These are phyloP conservation scores for Nitzschia sp. DNA, from an alignment of 108 stramenopile genomes.

Conservation along the genomic window DNA sequence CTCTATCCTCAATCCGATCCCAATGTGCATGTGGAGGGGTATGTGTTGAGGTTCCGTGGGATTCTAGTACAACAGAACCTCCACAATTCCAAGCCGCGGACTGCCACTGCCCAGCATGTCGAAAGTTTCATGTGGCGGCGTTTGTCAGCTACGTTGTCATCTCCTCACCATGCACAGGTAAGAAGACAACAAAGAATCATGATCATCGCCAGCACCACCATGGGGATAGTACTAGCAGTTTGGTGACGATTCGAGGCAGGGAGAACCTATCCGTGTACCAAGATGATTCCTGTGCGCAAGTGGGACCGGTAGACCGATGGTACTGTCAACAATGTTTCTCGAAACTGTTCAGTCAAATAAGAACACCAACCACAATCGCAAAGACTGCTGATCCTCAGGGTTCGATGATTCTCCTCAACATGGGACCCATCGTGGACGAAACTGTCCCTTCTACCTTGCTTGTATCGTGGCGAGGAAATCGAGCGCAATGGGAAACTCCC, in stretches of 20 bases:
- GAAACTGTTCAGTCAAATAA: slow-evolving; percentile 14
- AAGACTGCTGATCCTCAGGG: too few relatives aligned
- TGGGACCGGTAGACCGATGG: slow-evolving; percentile 33
- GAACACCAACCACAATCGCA: too few relatives aligned
- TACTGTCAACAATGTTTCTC: slow-evolving; percentile 25
- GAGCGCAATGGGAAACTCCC: slow-evolving; percentile 8
- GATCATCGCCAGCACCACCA: not conserved
- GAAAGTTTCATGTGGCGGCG: slow-evolving; percentile 37
- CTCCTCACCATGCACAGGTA: too few relatives aligned
- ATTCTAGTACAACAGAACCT: not conserved
- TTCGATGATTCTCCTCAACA: slow-evolving; percentile 10
- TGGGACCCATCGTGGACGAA: slow-evolving; percentile 22
- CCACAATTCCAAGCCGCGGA: slow-evolving; percentile 1
- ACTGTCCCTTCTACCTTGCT: slow-evolving; percentile 4
- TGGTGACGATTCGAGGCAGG: slow-evolving; percentile 3
- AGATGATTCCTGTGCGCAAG: slow-evolving; percentile 10
- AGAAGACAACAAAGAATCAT: too few relatives aligned
- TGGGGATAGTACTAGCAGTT: not conserved
- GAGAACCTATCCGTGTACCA: not conserved
- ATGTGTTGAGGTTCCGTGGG: not conserved
- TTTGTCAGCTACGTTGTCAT: slow-evolving; percentile 27
- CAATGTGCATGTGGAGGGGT: not conserved
- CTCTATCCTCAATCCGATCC: not conserved
- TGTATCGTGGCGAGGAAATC: slow-evolving; percentile 1
- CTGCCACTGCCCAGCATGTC: slow-evolving; percentile 40